Base-by-base conservation (phyloP, 148 eudicot genomes). In the Pharnaceum exiguum region DNA sequence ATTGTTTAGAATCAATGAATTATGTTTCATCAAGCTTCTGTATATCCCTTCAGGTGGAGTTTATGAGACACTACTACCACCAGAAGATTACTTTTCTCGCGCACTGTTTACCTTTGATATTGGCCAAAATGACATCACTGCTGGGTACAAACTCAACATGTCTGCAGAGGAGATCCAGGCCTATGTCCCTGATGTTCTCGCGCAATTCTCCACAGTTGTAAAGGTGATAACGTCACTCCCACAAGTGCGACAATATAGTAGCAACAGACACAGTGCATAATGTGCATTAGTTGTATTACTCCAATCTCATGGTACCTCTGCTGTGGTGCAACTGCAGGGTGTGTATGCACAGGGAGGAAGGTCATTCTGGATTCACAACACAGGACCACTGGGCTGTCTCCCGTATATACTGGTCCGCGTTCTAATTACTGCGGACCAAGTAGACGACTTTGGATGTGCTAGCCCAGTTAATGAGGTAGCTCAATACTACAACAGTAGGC, bases 351-450 rank as follows among this genome's bases (percentile, higher is more conserved):
- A 55, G 51, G 77, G 77, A 25, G 77, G 81, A 22, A 72, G 81
- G 55, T 60, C 75, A 52, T 77, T 77, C 55, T 77, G 81, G 81
- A 56, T 77, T 11, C 81, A 77, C 53, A 77, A 77, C 62, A 69
- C 77, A 0, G 77, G 77, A 15, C 81, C 81, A 68, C 19, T 72
- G 55, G 80, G 80, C 56, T 76, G 80, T 31, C 71, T 72, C 2
- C 46, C 77, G 5, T 76, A 63, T 27, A 51, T 69, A 5, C 26
- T 77, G 24, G 75, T 17, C 54, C 40, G 19, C 0, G 60, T 64
- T 37, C 69, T 31, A 1, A 29, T 60, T 2, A 38, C 48, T 3
- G 43, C 57, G 9, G 73, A 64, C 59, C 69, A 72, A 51, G 1
- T 55, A 1, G 71, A 77, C 30, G 30, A 65, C 66, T 69, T 18